A percentile compares a stretch with the other conserved stretches of the same genome.
Conservation (phyloP, 345 rosid species). For the Rhizophora mangle region DNA sequence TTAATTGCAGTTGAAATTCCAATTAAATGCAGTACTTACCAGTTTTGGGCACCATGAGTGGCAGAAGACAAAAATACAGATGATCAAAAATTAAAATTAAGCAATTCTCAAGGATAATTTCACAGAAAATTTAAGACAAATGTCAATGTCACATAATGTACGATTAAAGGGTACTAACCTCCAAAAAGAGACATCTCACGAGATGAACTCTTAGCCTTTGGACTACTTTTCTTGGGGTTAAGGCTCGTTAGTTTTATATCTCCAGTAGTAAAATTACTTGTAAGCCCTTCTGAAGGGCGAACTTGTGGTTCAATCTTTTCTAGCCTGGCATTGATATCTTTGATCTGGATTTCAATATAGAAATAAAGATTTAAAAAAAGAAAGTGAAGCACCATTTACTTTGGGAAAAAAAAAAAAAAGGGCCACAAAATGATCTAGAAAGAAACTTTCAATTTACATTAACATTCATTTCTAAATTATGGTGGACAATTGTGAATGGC, state of each 20-base stretch:
- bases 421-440: not conserved
- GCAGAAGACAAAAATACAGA: no score
- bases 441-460: not conserved
- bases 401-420: not conserved
- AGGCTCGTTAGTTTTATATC: slow-evolving; percentile 60
- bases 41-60: no score
- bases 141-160: not conserved
- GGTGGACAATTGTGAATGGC: slow-evolving; percentile 1
- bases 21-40: no score
- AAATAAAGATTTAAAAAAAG: slow-evolving; percentile 3
- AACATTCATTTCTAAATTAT: not conserved
- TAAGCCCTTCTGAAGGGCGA: slow-evolving; percentile 60
- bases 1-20: no score
- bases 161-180: slow-evolving; percentile 44
- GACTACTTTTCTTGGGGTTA: slow-evolving; percentile 80
- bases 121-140: not conserved
- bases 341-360: slow-evolving; percentile 53
- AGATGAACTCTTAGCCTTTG: slow-evolving; percentile 70
- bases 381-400: not conserved
- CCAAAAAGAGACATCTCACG: slow-evolving; percentile 89
- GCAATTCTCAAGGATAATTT: not conserved
- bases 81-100: no score
- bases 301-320: slow-evolving; percentile 85
- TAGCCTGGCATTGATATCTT: slow-evolving; percentile 93
- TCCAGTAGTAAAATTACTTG: slow-evolving; percentile 43